phyloP scores from a whole-genome alignment of 495 filamentous ascomycete species.

The Penicillium samsonianum region DNA sequence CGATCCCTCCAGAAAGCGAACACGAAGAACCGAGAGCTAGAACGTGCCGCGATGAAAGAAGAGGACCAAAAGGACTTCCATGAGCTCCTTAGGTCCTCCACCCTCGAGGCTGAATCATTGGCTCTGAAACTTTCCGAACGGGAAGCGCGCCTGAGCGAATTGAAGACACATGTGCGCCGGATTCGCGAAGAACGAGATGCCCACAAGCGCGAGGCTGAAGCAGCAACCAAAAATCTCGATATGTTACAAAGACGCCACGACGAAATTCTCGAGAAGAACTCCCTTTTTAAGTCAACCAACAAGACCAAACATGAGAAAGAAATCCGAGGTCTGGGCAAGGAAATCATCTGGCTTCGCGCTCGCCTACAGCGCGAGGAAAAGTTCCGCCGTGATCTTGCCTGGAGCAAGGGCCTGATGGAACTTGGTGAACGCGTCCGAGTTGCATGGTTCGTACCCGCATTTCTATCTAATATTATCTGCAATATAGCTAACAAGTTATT shows the following conservation, averaged over 20 bases:
- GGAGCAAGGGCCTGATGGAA: conserved; percentile 80
- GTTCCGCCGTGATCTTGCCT: conserved; percentile 74
- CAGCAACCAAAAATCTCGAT: conserved; percentile 54
- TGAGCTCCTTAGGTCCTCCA: conserved; percentile 65
- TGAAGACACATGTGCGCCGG: conserved; percentile 56
- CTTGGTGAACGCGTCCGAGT: conserved; percentile 69
- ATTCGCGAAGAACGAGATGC: conserved; percentile 61
- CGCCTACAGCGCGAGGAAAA: conserved; percentile 75
- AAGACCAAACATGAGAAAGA: conserved; percentile 72
- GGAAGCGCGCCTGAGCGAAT: conserved; percentile 54
- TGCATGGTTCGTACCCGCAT: conserved; percentile 71
- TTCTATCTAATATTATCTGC: conserved; percentile 15
- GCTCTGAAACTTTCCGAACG: conserved; percentile 57
- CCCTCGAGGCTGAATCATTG: conserved; percentile 64
- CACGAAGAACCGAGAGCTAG: conserved; percentile 49
- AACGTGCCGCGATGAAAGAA: conserved; percentile 48
- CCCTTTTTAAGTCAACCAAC: conserved; percentile 40
- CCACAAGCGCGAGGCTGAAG: conserved; percentile 49
- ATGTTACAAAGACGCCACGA: conserved; percentile 55
- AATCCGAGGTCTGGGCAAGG: conserved; percentile 77
- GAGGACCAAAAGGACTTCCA: conserved; percentile 68
- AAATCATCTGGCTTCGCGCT: conserved; percentile 86
- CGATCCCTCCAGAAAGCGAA: conserved; percentile 60
- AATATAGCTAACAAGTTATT: conserved; percentile 19
- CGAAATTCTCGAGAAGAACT: conserved; percentile 49